Evolutionary conservation across 306 rosid species (phyloP), one percentile per base, ranked within the genome.

Genomic region (Gastrolobium bilobum): DNA sequence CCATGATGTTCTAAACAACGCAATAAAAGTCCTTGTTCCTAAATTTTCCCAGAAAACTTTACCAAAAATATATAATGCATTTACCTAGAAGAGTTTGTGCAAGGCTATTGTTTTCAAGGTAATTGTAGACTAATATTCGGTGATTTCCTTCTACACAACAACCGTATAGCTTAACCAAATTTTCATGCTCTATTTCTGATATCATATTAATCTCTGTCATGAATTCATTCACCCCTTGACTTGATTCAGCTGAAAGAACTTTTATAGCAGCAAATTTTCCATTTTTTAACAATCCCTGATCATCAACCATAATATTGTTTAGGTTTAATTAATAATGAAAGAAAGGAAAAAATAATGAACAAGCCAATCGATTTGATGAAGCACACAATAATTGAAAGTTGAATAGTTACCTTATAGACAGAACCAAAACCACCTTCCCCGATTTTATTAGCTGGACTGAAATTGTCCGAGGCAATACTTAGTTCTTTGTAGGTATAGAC

Each of bases 341-440:
- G 46, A 66, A 54, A 37, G 53, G 50, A 71, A 11, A 61, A 42
- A 50, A 35, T 42, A 52, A 76, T 31, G 13, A 42, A 44, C 72
- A 68, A 14, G 43, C 47, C 62, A 58, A 69, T 40, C 15, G 70
- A 44, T 46, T 34, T 9, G 20, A 69, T 73, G 71, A 77, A 72
- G 77, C 62, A 51, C 65, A 52, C 14, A 84, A 71, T 38, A 74
- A 60, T 11, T 42, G 71, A 9, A 56, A 67, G 71, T 26, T 73
- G n/a, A 33, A 68, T 43, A 61, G 50, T 78, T 86, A 95, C 99
- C 97, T 92, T 92, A 72, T 82, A 90, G 30, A 95, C 98, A 66
- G 97, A 86, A 86, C 99, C 99, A 75, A 95, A 95, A 89, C 98
- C 98, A 10, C 99, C 99, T 83, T 95, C 98, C 42, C 99, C 99